Evolutionary conservation across 1,284 basidiomycete genomes (phyloP), one percentile per base, ranked within the genome.

Genomic region (Tausonia pullulans): DNA sequence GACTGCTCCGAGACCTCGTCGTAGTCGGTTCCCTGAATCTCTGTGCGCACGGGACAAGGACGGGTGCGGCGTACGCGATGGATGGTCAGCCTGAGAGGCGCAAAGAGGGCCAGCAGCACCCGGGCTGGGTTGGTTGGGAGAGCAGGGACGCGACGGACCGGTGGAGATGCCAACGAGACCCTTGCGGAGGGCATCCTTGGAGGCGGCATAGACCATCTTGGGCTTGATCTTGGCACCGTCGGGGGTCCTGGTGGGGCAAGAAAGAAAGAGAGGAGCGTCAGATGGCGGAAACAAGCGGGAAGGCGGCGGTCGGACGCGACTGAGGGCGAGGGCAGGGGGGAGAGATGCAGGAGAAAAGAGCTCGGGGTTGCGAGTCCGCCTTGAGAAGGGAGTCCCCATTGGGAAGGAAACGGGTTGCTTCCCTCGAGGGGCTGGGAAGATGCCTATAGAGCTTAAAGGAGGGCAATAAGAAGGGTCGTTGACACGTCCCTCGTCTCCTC

Each of bases 161-260:
- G 58, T 58, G n/a, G 62, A 55, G 58, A 64, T 64, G 44, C 62
- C 66, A 53, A 64, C 58, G 50, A 63, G 61, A 40, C 60, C 52
- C 57, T 67, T 63, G 55, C 62, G 54, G 52, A 64, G 65, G 13
- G 67, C 89, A 54, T 94, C 90, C 78, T 87, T 90, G 69, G 95
- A 98, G 40, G 92, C 87, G 53, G 95, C 88, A 77, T 84, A 90
- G 71, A 97, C 74, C 94, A 98, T 98, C 87, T 96, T 98, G 74
- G 84, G 79, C 80, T 87, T 94, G 78, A 96, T 82, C 80, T 85
- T 88, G 61, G 92, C 85, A 53, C 80, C 79, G 74, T 96, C 93
- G 68, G 95, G 95, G 40, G 87, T 84, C 93, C 93, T 96, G 71
- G 16, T 46, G 27, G 46, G 40, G 54, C n/a, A 41, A n/a, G 54